A percentile compares a stretch with the other conserved stretches of the same genome.
These are phyloP conservation scores for Cladobotryum protrusum DNA, from an alignment of 2,329 filamentous ascomycete species.

Conservation along the genomic window DNA sequence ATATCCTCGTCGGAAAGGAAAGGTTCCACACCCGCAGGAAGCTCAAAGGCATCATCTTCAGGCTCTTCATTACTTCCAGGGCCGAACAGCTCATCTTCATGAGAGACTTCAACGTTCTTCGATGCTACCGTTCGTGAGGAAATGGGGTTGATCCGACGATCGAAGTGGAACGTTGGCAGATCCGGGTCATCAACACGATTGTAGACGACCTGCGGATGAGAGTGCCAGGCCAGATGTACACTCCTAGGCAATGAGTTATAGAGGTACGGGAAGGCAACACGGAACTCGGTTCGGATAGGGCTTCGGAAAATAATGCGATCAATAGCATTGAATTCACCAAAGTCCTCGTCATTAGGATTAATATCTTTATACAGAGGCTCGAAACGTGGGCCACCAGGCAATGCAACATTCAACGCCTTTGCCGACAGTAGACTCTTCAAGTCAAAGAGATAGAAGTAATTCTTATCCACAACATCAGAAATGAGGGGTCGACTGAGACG, in stretches of 20 bases:
- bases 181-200: conserved; percentile 80
- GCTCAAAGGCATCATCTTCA: conserved; percentile 77
- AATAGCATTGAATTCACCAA: conserved; percentile 98
- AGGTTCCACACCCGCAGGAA: conserved; percentile 74
- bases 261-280: conserved; percentile 87
- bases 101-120: conserved; percentile 85
- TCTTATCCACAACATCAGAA: conserved; percentile 88
- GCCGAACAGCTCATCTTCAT: conserved; percentile 92
- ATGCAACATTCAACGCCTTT: conserved; percentile 93
- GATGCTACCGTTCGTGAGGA: conserved; percentile 90
- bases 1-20: conserved; percentile 87
- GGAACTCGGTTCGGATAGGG: conserved; percentile 90
- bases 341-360: conserved; percentile 97
- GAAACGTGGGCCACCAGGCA: conserved; percentile 94
- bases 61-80: conserved; percentile 63
- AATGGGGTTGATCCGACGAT: conserved; percentile 95
- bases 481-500: conserved; percentile 85
- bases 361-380: conserved; percentile 98
- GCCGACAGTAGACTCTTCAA: conserved; percentile 91
- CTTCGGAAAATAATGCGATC: conserved; percentile 98
- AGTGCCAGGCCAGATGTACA: conserved; percentile 90
- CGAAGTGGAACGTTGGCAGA: conserved; percentile 94
- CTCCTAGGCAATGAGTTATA: conserved; percentile 96
- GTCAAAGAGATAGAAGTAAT: conserved; percentile 98
- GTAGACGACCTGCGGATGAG: conserved; percentile 88